Conservation (phyloP, 2,329 filamentous ascomycete species). For the Fusarium abutilonis region DNA sequence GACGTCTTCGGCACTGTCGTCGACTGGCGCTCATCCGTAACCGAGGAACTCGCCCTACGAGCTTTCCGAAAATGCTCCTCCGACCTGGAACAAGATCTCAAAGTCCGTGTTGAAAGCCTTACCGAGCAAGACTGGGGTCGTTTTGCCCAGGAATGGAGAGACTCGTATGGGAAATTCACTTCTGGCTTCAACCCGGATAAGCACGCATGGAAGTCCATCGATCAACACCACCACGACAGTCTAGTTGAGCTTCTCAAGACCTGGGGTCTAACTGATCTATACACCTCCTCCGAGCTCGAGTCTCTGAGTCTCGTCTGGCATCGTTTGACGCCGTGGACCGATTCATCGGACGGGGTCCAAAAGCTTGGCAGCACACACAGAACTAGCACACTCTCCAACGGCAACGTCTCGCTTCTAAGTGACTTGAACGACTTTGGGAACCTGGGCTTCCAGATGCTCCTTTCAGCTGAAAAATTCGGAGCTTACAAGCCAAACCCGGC, state of each 20-base stretch:
- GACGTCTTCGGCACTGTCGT: constrained; percentile 85
- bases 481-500: constrained; percentile 77
- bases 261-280: constrained; percentile 68
- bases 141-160: constrained; percentile 77
- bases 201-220: constrained; percentile 72
- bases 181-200: constrained; percentile 58
- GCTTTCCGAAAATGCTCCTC: constrained; percentile 61
- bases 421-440: constrained; percentile 69
- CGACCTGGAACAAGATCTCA: constrained; percentile 58
- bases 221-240: constrained; percentile 74
- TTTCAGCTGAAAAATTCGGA: constrained; percentile 75
- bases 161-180: constrained; percentile 71
- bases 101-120: constrained; percentile 60
- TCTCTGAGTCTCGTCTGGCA: constrained; percentile 78
- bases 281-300: constrained; percentile 69
- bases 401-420: constrained; percentile 71
- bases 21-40: constrained; percentile 77
- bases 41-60: constrained; percentile 63
- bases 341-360: constrained; percentile 66
- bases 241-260: constrained; percentile 66
- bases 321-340: constrained; percentile 73
- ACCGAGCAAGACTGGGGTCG: constrained; percentile 66
- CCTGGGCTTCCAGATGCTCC: constrained; percentile 69
- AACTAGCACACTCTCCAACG: constrained; percentile 78
- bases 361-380: constrained; percentile 60